Conservation (phyloP, 495 filamentous ascomycete genomes). For the Pyrenula aspistea region DNA sequence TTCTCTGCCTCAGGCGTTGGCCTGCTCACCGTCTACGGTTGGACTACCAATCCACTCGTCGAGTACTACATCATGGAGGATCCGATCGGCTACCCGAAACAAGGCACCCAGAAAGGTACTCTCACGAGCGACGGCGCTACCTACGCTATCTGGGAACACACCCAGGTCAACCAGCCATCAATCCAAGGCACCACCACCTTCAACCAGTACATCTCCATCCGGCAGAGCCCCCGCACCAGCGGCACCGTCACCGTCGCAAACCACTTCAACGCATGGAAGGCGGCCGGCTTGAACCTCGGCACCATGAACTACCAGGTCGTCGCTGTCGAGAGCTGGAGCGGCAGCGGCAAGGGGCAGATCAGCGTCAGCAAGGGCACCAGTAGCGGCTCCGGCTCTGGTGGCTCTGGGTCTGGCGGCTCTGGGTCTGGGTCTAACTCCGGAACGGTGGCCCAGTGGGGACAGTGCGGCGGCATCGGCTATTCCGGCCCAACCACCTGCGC, state of each 20-base stretch:
- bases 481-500: too few relatives aligned
- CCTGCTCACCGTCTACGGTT: conserved; percentile 49
- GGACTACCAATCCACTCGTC: conserved; percentile 42
- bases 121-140: too few relatives aligned
- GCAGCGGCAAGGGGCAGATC: conserved; percentile 26
- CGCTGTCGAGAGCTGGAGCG: conserved; percentile 41
- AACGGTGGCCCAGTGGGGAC: too few relatives aligned
- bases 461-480: too few relatives aligned
- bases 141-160: too few relatives aligned
- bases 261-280: conserved; percentile 24
- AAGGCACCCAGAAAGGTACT: too few relatives aligned
- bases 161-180: too few relatives aligned
- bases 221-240: conserved; percentile 30
- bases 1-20: conserved; percentile 34
- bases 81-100: conserved; percentile 40
- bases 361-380: too few relatives aligned
- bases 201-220: conserved; percentile 46
- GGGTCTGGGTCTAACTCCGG: too few relatives aligned
- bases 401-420: too few relatives aligned
- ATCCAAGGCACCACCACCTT: conserved; percentile 45
- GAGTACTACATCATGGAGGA: conserved; percentile 51
- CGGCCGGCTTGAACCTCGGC: conserved; percentile 22
- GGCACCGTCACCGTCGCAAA: conserved; percentile 27
- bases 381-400: too few relatives aligned
- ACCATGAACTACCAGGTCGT: conserved; percentile 23